phyloP scores from a whole-genome alignment of 106 monocot genomes.

The Ottelia alismoides region DNA sequence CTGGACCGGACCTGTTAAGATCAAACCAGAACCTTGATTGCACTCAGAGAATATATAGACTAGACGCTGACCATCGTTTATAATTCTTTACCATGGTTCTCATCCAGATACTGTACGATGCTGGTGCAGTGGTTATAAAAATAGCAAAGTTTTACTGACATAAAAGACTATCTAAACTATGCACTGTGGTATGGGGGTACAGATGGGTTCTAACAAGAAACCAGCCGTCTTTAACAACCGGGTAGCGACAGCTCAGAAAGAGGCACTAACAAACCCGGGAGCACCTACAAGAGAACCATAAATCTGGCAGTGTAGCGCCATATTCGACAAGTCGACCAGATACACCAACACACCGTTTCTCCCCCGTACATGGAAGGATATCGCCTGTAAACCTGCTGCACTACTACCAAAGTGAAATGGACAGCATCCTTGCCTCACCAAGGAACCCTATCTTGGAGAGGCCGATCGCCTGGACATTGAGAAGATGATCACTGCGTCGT shows the following conservation, averaged over 20 bases:
- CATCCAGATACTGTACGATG: constrained; percentile 22
- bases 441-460: constrained; percentile 2
- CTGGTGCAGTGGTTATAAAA: too few relatives aligned
- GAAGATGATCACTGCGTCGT: background rate
- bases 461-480: constrained; percentile 1
- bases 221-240: constrained; percentile 25
- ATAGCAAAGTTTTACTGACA: too few relatives aligned
- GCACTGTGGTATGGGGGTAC: too few relatives aligned
- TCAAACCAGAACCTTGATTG: too few relatives aligned
- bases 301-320: constrained; percentile 15
- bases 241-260: constrained; percentile 11
- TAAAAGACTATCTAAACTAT: too few relatives aligned
- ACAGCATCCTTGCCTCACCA: too few relatives aligned
- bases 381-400: constrained; percentile 32
- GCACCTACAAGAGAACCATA: constrained; percentile 19
- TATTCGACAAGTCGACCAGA: constrained; percentile 9
- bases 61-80: too few relatives aligned
- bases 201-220: constrained; percentile 29
- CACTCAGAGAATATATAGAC: too few relatives aligned
- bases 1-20: too few relatives aligned
- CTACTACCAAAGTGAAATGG: constrained; percentile 8
- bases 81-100: constrained; percentile 9
- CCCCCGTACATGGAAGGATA: constrained; percentile 4
- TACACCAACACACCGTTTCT: constrained; percentile 16
- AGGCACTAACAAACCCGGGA: constrained; percentile 23